These are phyloP conservation scores for Fusarium haematococcum DNA, from an alignment of 2,329 filamentous ascomycete species.

Conservation along the genomic window DNA sequence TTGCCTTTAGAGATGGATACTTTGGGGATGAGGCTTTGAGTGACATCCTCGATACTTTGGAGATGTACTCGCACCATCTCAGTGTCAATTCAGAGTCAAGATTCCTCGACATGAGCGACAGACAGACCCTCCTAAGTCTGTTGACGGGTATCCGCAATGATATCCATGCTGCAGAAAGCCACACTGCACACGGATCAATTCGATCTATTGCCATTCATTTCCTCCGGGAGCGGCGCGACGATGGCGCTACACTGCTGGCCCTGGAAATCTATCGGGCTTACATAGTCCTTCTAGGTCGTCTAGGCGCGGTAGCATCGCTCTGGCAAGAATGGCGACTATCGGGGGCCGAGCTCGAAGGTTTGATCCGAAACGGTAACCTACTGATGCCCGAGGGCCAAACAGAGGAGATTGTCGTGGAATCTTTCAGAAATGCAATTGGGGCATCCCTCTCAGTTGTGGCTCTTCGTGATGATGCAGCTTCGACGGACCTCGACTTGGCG, in stretches of 20 bases:
- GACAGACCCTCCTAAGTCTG: slow-evolving; percentile 44
- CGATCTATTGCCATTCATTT: slow-evolving; percentile 36
- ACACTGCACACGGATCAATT: slow-evolving; percentile 40
- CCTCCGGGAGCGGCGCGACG: slow-evolving; percentile 4
- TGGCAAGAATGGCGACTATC: slow-evolving; percentile 47
- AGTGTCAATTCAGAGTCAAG: neutral
- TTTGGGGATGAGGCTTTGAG: slow-evolving; percentile 27
- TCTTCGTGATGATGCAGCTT: slow-evolving; percentile 17
- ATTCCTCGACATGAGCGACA: slow-evolving; percentile 22
- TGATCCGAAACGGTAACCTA: neutral
- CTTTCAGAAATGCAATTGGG: slow-evolving; percentile 31
- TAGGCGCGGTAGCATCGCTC: slow-evolving; percentile 48
- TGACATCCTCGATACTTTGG: slow-evolving; percentile 41
- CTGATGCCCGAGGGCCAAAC: neutral
- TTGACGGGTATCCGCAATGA: slow-evolving; percentile 46
- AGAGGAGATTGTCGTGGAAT: slow-evolving; percentile 8
- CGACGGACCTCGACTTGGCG: slow-evolving; percentile 29
- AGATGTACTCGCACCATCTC: slow-evolving; percentile 30
- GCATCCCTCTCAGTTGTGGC: slow-evolving; percentile 35
- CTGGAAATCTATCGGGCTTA: slow-evolving; percentile 42
- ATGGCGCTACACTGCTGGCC: neutral
- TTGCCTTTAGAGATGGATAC: slow-evolving; percentile 29
- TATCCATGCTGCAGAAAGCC: slow-evolving; percentile 14
- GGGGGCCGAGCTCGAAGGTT: slow-evolving; percentile 3
- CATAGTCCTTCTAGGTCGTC: slow-evolving; percentile 45